Evolutionary conservation across 1,284 basidiomycete species (phyloP).

Genomic region (Calocybe gambosa): DNA sequence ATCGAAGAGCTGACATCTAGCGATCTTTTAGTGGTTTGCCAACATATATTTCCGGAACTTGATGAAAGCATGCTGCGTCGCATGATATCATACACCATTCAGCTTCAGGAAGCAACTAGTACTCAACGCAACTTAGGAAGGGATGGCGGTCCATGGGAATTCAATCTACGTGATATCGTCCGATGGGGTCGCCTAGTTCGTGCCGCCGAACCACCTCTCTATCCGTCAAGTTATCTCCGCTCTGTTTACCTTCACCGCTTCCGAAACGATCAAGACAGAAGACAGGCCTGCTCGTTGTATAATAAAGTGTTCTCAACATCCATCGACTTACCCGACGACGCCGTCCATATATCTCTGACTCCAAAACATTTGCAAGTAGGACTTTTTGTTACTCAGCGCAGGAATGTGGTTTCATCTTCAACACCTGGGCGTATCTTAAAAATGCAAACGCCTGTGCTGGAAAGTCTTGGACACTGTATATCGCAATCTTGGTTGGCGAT

Average conservation of each 20-base stretch:
- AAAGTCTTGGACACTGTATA: constrained; percentile 74
- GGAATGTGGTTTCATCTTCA: constrained; percentile 30
- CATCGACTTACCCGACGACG: constrained; percentile 23
- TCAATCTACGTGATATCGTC: constrained; percentile 94
- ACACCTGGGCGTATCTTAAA: constrained; percentile 53
- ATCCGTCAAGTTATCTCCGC: constrained; percentile 62
- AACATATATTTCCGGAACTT: constrained; percentile 65
- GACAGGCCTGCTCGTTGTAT: constrained; percentile 58
- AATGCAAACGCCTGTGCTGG: constrained; percentile 61
- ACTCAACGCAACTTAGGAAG: constrained; percentile 68
- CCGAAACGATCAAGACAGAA: constrained; percentile 65
- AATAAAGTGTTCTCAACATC: constrained; percentile 48
- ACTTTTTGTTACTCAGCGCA: constrained; percentile 49
- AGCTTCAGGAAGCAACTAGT: constrained; percentile 68
- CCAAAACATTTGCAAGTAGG: constrained; percentile 64
- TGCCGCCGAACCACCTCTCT: constrained; percentile 27
- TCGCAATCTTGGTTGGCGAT: constrained; percentile 86
- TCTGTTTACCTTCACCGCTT: constrained; percentile 86
- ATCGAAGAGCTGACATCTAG: constrained; percentile 79
- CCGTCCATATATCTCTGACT: constrained; percentile 52
- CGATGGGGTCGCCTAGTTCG: constrained; percentile 75
- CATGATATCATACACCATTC: constrained; percentile 86
- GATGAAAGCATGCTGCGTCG: constrained; percentile 47
- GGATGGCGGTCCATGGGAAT: constrained; percentile 95
- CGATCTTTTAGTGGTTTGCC: constrained; percentile 81